Evolutionary conservation across 495 filamentous ascomycete species (phyloP), one percentile per base, ranked within the genome.

Genomic region (Lasiosphaeriaceae sp.): DNA sequence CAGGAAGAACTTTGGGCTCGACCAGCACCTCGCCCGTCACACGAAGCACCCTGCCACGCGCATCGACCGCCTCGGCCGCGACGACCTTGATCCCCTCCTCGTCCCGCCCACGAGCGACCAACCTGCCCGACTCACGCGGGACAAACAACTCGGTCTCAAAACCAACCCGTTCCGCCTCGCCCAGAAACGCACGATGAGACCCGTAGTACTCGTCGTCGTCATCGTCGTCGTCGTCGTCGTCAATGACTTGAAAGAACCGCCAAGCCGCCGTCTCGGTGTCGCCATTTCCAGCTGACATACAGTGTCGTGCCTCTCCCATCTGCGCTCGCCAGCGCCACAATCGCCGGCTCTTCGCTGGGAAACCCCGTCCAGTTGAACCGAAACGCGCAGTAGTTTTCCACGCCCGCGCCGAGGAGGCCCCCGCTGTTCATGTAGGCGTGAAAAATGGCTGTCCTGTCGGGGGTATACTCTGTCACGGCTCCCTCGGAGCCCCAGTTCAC

Each of bases 401-500:
- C 70, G 0, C 64, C 67, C 9, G 55, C 47, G 0, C 56, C 67
- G 1, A 72, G 56, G 14, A 58, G 57, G 0, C 9, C 34, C 7
- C 63, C 67, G n/a, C 66, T 69, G 55, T 72, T 67, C 52, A 72
- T 60, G 19, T 65, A 68, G 8, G 70, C 57, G 24, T 72, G 70
- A 56, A 83, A 75, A 0, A 85, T 62, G 2, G 79, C 62, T 22
- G 78, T 77, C 3, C 85, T 84, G n/a, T 80, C 68, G 4, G 72
- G 67, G 12, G 75, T 73, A 57, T 83, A 82, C 61, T 87, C 83
- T 0, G 81, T 85, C 29, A 85, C 69, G 43, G 77, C 81, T 1
- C 80, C 71, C 45, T 79, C 76, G 54, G 80, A 82, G 2, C 84
- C 83, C 83, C 82, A 86, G 58, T 83, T 82, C 16, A 85, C 79